Base-by-base conservation (phyloP, 2,329 filamentous ascomycete genomes). In the Calonectria henricotiae region DNA sequence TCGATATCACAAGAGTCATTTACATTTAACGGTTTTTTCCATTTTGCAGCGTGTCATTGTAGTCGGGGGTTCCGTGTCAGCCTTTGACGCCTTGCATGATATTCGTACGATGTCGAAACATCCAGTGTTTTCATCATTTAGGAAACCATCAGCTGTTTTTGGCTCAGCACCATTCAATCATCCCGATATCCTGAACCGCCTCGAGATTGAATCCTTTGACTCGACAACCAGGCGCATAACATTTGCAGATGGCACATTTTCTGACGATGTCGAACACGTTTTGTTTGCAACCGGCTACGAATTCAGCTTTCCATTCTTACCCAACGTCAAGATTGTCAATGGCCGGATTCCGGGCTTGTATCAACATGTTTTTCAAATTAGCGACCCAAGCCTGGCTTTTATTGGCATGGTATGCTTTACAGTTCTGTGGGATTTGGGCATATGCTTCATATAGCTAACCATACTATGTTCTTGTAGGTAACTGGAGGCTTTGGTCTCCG, bases 61-160 rank as follows among this genome's bases (percentile, higher is more conserved):
- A 4, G 49, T 55, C 2, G 49, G 49, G 20, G 49, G 49, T 7
- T 37, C 49, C 12, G 49, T 55, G 6, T 55, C 49, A 7, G 49
- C 49, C 8, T 55, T 55, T 37, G 49, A 55, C 23, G 49, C 49
- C 6, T 23, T 55, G 11, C 49, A 55, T 11, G 49, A 55, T 37
- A 55, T 55, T 13, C 49, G n/a, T 17, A 15, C 17, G 0, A 30
- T 55, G 2, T 8, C 30, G 30, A 55, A 55, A 12, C 17, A 20
- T 55, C 49, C 49, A 23, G n/a, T 55, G 8, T 23, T 55, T n/a
- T 55, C 49, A 37, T 55, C 49, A 9, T 13, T 55, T 4, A 17
- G 49, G 17, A 35, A 55, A 17, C 30, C 49, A 55, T 55, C 49
- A 7, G 30, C 9, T n/a, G 49, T 55, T 32, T 55, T 55, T 13